These are phyloP conservation scores for Diaporthe vaccinii DNA, from an alignment of 2,329 filamentous ascomycete species.

Conservation along the genomic window DNA sequence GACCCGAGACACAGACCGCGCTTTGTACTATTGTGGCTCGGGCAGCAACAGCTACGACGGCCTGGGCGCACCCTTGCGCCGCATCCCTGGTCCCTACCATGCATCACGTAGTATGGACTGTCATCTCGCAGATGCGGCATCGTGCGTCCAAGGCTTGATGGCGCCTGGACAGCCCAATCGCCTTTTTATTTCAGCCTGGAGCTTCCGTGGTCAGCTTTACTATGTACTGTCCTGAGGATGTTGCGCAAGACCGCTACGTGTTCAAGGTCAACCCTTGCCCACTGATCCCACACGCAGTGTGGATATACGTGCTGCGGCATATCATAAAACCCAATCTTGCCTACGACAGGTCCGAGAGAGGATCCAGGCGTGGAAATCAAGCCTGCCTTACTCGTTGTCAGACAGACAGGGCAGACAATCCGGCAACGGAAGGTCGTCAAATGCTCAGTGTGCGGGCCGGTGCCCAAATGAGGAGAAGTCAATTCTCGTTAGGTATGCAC, in stretches of 20 bases:
- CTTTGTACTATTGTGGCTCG: conserved; percentile 36
- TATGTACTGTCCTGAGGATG: conserved; percentile 18
- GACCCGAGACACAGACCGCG: conserved; percentile 32
- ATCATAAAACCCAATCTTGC: conserved; percentile 35
- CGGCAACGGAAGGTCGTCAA: conserved; percentile 25
- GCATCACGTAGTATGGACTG: conserved; percentile 29
- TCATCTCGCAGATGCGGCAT: conserved; percentile 41
- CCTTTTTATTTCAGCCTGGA: conserved; percentile 21
- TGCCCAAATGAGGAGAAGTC: conserved; percentile 23
- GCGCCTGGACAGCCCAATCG: conserved; percentile 36
- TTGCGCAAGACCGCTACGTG: conserved; percentile 1
- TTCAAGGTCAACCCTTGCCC: conserved; percentile 36
- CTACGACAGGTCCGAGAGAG: conserved; percentile 13
- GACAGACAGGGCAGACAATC: conserved; percentile 15
- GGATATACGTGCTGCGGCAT: conserved; percentile 28
- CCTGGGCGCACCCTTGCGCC: conserved; percentile 31
- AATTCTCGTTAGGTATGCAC: background rate
- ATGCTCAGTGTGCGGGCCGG: conserved; percentile 1
- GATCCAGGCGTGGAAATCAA: conserved; percentile 30
- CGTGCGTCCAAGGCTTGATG: conserved; percentile 37
- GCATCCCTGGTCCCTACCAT: conserved; percentile 35
- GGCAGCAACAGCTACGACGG: conserved; percentile 39
- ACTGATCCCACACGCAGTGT: conserved; percentile 8
- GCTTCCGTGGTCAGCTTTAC: background rate
- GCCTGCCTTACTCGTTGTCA: conserved; percentile 27